Evolutionary conservation across 441 rosid genomes (phyloP).

Genomic region (Omphalea diandra): DNA sequence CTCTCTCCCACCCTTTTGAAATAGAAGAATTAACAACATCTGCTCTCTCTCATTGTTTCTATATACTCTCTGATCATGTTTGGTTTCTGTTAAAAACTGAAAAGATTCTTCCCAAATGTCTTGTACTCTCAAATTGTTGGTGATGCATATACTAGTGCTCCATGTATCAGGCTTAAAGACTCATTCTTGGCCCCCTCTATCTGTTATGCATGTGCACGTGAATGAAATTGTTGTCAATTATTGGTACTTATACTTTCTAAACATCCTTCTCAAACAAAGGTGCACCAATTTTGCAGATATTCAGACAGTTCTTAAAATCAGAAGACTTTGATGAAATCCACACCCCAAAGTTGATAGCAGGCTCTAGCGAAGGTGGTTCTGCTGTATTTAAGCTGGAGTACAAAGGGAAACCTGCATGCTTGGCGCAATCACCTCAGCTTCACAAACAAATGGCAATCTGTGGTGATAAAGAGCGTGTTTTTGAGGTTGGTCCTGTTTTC

Average conservation of each 20-base stretch:
- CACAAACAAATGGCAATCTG: slow-evolving; percentile 80
- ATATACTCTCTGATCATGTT: neutral
- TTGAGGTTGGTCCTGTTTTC: slow-evolving; percentile 74
- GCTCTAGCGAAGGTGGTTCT: slow-evolving; percentile 95
- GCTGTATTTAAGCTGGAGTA: slow-evolving; percentile 86
- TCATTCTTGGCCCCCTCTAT: neutral
- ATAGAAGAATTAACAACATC: too few relatives aligned
- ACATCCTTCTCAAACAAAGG: neutral
- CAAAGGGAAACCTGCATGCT: slow-evolving; percentile 79
- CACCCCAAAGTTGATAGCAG: slow-evolving; percentile 80
- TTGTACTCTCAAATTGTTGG: neutral
- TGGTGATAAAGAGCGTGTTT: slow-evolving; percentile 67
- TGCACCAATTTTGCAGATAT: slow-evolving; percentile 44
- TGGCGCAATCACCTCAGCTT: slow-evolving; percentile 91
- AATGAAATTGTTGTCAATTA: neutral
- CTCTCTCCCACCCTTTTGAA: too few relatives aligned
- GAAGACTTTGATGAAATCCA: slow-evolving; percentile 68
- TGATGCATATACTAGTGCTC: neutral
- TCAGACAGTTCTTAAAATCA: slow-evolving; percentile 53
- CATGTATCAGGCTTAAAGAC: neutral
- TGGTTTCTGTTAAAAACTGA: too few relatives aligned
- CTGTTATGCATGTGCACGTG: neutral
- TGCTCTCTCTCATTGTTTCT: neutral
- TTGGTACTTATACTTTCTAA: neutral
- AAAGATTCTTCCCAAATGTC: neutral